Evolutionary conservation across 2,329 filamentous ascomycete species (phyloP).

Genomic region (Arachnomyces sp.): DNA sequence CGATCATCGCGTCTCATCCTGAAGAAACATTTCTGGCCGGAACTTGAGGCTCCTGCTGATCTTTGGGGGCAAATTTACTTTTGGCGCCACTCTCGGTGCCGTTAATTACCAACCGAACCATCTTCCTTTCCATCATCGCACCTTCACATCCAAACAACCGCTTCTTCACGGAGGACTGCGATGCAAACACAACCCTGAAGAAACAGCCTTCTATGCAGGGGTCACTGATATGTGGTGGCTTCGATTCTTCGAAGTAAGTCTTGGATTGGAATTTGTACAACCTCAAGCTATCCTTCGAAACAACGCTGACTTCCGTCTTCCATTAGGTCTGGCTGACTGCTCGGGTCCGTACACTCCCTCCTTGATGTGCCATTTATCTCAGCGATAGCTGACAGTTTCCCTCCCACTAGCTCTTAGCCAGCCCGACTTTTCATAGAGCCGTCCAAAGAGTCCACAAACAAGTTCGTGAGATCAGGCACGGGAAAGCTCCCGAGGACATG

Average conservation of each 20-base stretch:
- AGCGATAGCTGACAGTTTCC: not conserved
- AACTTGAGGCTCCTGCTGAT: too few species aligned
- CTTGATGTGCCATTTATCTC: conserved; percentile 2
- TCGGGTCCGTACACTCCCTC: conserved; percentile 25
- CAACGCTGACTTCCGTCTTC: conserved; percentile 10
- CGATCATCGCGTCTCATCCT: too few species aligned
- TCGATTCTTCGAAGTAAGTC: conserved; percentile 28
- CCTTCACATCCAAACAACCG: not conserved
- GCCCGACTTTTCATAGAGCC: conserved; percentile 36
- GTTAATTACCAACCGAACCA: too few species aligned
- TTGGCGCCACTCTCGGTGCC: too few species aligned
- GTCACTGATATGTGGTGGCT: conserved; percentile 18
- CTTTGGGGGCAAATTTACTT: too few species aligned
- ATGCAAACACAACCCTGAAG: conserved; percentile 9
- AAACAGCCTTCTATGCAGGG: not conserved
- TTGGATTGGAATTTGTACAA: conserved; percentile 6
- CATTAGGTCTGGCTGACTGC: conserved; percentile 29
- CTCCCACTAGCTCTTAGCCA: conserved; percentile 32
- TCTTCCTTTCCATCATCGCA: too few species aligned
- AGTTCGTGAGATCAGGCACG: conserved; percentile 34
- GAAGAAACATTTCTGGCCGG: too few species aligned
- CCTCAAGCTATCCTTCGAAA: not conserved
- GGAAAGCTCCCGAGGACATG: conserved; percentile 36
- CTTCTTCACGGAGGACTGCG: conserved; percentile 1
- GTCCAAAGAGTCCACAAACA: conserved; percentile 37